Conservation (phyloP, 1,139 yeast genomes). For the Geotrichum europaeum region DNA sequence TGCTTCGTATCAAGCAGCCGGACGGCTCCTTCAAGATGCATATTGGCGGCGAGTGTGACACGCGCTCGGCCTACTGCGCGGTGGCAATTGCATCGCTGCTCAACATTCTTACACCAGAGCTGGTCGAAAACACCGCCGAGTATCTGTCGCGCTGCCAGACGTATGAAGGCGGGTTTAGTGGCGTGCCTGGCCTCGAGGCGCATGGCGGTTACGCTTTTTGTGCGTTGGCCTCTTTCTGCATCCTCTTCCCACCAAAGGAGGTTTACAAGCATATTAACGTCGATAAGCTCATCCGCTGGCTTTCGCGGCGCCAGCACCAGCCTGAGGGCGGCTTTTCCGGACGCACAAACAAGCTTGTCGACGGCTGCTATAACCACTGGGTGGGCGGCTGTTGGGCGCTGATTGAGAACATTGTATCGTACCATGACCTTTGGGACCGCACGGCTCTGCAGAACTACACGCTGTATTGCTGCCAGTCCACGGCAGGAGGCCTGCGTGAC, state of each 20-base stretch:
- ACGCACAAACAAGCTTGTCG: slow-evolving; percentile 86
- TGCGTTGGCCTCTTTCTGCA: slow-evolving; percentile 66
- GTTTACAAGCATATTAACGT: slow-evolving; percentile 29
- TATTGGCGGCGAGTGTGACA: slow-evolving; percentile 74
- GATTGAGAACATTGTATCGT: slow-evolving; percentile 46
- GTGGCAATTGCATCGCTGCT: slow-evolving; percentile 67
- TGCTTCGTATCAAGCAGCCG: slow-evolving; percentile 52
- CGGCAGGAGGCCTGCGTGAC: slow-evolving; percentile 72
- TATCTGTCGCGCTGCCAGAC: slow-evolving; percentile 78
- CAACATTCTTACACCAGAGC: slow-evolving; percentile 55
- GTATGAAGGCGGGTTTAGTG: slow-evolving; percentile 93
- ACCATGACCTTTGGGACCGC: slow-evolving; percentile 41
- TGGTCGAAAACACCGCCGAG: slow-evolving; percentile 47
- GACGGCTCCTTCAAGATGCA: slow-evolving; percentile 79
- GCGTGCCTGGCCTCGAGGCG: slow-evolving; percentile 75
- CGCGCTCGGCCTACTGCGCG: slow-evolving; percentile 83
- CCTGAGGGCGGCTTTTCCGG: slow-evolving; percentile 87
- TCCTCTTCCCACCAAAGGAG: slow-evolving; percentile 39
- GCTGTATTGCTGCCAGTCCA: slow-evolving; percentile 65
- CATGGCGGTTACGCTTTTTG: slow-evolving; percentile 97
- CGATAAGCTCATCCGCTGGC: slow-evolving; percentile 47
- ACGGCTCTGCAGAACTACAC: slow-evolving; percentile 60
- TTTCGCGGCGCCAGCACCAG: slow-evolving; percentile 56
- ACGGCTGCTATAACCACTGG: slow-evolving; percentile 96
- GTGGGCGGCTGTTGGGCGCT: slow-evolving; percentile 74